Percentiles rank a stretch among this genome's conserved stretches.
These are phyloP conservation scores for Aspergillus viridinutans DNA, from an alignment of 2,329 filamentous ascomycete species.

Conservation along the genomic window DNA sequence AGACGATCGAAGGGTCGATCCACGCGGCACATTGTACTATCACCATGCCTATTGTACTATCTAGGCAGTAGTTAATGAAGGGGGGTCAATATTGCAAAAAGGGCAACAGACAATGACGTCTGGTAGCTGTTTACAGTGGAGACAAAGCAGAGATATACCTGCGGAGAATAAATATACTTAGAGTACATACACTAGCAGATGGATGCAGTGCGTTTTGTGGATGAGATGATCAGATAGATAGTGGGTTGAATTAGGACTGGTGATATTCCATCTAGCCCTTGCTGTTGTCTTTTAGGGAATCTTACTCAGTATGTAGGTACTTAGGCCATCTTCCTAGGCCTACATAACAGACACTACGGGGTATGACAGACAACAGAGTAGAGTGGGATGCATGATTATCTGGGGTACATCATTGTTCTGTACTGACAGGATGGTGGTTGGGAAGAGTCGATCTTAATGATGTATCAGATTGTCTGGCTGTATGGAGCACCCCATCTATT, in stretches of 20 bases:
- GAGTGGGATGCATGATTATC: background rate
- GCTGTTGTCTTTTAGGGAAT: background rate
- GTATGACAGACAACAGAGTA: background rate
- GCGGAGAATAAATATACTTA: background rate
- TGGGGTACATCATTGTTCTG: background rate
- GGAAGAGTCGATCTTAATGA: too few relatives aligned
- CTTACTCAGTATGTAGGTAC: too few relatives aligned
- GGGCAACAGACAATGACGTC: background rate
- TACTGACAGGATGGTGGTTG: background rate
- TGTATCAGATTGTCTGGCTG: too few relatives aligned
- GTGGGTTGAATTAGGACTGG: background rate
- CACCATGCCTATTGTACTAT: background rate
- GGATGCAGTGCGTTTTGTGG: background rate
- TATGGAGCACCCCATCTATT: too few relatives aligned
- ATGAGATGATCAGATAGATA: background rate
- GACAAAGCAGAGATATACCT: background rate
- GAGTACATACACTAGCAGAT: too few relatives aligned
- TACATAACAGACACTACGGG: too few relatives aligned
- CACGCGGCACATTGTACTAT: background rate
- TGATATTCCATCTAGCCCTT: background rate
- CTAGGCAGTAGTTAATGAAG: too few relatives aligned
- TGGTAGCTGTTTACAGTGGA: background rate
- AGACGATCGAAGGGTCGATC: background rate
- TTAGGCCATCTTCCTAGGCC: too few relatives aligned
- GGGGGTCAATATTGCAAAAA: background rate